Conservation (phyloP, 2,329 filamentous ascomycete species). For the Sphaerostilbella broomeana region DNA sequence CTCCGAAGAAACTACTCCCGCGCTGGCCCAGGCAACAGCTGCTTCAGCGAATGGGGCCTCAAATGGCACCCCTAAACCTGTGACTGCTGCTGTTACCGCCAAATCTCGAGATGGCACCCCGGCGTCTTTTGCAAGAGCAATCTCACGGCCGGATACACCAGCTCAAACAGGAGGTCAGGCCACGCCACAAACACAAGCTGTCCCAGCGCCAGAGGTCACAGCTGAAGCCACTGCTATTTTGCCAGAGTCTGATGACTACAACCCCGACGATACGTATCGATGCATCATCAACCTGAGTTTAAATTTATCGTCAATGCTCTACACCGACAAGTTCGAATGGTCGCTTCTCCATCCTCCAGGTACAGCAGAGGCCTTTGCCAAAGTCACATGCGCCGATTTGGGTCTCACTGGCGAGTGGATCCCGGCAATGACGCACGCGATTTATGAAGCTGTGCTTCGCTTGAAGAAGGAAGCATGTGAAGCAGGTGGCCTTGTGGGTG, state of each 20-base stretch:
- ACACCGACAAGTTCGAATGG: constrained; percentile 98
- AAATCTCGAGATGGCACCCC: constrained; percentile 35
- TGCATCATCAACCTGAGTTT: constrained; percentile 89
- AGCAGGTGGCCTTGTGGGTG: constrained; percentile 75
- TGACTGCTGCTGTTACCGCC: constrained; percentile 23
- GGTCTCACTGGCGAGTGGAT: constrained; percentile 90
- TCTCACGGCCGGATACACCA: constrained; percentile 52
- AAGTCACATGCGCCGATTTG: constrained; percentile 85
- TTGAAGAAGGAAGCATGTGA: constrained; percentile 96
- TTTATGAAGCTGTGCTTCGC: constrained; percentile 88
- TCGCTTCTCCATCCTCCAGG: constrained; percentile 87
- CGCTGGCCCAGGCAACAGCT: constrained; percentile 15
- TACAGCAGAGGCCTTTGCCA: constrained; percentile 86
- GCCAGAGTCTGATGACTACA: constrained; percentile 63
- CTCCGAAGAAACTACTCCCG: constrained; percentile 36
- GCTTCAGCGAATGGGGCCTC: constrained; percentile 16
- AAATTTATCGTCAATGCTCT: constrained; percentile 83
- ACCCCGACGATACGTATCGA: constrained; percentile 89
- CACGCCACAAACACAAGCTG: constrained; percentile 38
- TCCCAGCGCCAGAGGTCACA: constrained; percentile 48
- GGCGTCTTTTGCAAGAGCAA: constrained; percentile 26
- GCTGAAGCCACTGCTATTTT: constrained; percentile 60
- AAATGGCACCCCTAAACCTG: constrained; percentile 25
- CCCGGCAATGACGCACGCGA: constrained; percentile 87
- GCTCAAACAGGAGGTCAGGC: constrained; percentile 44